A percentile compares a stretch with the other conserved stretches of the same genome.
These are phyloP conservation scores for Malus sieversii DNA, from an alignment of 306 rosid species.

Conservation along the genomic window DNA sequence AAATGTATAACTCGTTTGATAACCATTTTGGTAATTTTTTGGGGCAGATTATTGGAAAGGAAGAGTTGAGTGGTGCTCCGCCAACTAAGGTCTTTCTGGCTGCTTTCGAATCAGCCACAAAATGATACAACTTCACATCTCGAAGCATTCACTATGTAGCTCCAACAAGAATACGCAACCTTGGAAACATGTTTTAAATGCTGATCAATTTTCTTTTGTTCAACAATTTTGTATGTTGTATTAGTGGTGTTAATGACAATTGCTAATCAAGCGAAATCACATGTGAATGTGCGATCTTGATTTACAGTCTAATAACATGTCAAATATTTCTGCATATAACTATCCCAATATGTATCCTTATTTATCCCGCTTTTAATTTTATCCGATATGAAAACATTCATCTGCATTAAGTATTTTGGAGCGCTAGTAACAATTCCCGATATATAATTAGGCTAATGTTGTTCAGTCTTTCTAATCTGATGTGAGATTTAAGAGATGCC, in stretches of 20 bases:
- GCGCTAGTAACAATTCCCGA: neutral
- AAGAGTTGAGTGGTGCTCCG: conserved; percentile 56
- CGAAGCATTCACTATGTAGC: neutral
- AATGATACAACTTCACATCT: conserved; percentile 13
- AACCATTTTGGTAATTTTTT: neutral
- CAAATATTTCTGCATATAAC: neutral
- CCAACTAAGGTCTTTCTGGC: conserved; percentile 61
- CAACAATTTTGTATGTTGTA: neutral
- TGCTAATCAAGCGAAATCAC: neutral
- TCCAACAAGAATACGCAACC: neutral
- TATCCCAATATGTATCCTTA: neutral
- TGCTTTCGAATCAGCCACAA: conserved; percentile 51
- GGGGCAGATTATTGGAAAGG: conserved; percentile 61
- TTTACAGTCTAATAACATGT: neutral
- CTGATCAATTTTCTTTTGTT: neutral
- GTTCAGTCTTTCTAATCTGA: neutral
- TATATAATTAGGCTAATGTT: neutral
- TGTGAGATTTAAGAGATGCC: neutral
- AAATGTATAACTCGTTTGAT: too few species aligned
- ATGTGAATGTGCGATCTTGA: neutral
- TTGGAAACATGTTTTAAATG: neutral
- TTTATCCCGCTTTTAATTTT: neutral
- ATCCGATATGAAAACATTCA: neutral
- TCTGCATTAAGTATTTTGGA: too few species aligned
- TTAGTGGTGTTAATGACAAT: neutral